Evolutionary conservation across 129 eudicot species (phyloP), one percentile per base, ranked within the genome.

Genomic region (Ambrosia artemisiifolia): DNA sequence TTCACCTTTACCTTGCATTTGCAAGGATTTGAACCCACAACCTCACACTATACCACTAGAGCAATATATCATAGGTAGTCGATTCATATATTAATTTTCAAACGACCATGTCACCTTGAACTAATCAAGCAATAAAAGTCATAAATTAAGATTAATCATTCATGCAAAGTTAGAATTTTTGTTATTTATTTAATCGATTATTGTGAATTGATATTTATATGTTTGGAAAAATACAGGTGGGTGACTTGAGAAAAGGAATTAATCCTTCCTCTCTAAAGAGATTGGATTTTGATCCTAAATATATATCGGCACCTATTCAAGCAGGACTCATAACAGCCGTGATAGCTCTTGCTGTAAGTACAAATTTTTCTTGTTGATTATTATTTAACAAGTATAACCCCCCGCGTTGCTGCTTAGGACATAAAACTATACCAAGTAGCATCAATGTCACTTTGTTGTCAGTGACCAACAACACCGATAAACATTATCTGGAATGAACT

Each of bases 311-410:
- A 11, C 84, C 93, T 2, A 53, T 95, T 4, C 88, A 83, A 86
- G 94, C 99, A 5, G 97, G 99, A 63, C 18, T 88, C 34, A 59
- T 95, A 66, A 88, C 99, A 33, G 99, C 84, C 53, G 17, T 90
- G 67, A 70, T 95, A 38, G 91, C 91, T 77, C 88, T 95, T 38
- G 91, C 94, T 30, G 98, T 94, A 90, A 85, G 96, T 24, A 59
- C 56, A 50, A 42, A 10, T 32, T 44, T 2, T 5, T 65, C 43
- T 5, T 44, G 28, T 36, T 42, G 4, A 4, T 49, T 17, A 14
- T 50, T 17, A 3, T 24, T 24, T 24, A 51, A 6, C 50, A 56
- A n/a, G n/a, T n/a, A n/a, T n/a, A n/a, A n/a, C n/a, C n/a, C n/a
- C n/a, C n/a, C n/a, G n/a, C n/a, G n/a, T n/a, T n/a, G n/a, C n/a